Conservation (phyloP, 805 yeast genomes). For the Lipomyces lipofer region DNA sequence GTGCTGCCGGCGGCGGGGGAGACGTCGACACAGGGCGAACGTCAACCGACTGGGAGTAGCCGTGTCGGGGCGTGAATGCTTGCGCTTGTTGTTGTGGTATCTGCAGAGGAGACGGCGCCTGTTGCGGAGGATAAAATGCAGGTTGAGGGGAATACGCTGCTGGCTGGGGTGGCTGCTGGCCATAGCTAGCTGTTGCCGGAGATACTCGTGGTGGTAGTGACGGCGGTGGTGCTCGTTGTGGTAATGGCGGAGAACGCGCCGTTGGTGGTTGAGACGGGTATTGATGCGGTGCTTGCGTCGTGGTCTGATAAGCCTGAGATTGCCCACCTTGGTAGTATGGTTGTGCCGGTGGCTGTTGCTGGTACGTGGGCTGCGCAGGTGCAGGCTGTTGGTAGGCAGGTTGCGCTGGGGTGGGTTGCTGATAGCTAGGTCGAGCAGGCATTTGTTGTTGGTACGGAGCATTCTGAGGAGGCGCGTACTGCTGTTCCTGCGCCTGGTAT, state of each 20-base stretch:
- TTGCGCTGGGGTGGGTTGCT: conserved; percentile 17
- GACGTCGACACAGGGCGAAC: conserved; percentile 2
- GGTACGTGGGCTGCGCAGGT: conserved; percentile 20
- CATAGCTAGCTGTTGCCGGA: background rate
- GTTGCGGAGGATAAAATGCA: conserved; percentile 5
- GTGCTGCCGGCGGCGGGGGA: conserved; percentile 9
- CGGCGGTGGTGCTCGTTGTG: conserved; percentile 6
- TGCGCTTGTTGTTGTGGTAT: conserved; percentile 10
- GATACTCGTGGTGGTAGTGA: background rate
- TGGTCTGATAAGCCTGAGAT: conserved; percentile 1
- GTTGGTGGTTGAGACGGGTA: background rate
- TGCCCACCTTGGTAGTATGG: conserved; percentile 22
- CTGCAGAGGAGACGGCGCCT: conserved; percentile 8
- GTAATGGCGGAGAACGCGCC: conserved; percentile 12
- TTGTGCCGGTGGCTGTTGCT: conserved; percentile 1
- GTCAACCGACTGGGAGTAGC: conserved; percentile 22
- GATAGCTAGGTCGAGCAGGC: conserved; percentile 8
- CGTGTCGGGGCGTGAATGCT: conserved; percentile 24
- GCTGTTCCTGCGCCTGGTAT: conserved; percentile 6
- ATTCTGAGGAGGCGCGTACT: background rate
- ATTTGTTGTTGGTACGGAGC: conserved; percentile 9
- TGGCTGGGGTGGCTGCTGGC: conserved; percentile 20
- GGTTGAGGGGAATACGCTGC: background rate
- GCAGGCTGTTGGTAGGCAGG: conserved; percentile 16
- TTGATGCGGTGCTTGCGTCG: conserved; percentile 5